Evolutionary conservation across 805 yeast genomes (phyloP).

Genomic region (Blastobotrys mokoenaii): DNA sequence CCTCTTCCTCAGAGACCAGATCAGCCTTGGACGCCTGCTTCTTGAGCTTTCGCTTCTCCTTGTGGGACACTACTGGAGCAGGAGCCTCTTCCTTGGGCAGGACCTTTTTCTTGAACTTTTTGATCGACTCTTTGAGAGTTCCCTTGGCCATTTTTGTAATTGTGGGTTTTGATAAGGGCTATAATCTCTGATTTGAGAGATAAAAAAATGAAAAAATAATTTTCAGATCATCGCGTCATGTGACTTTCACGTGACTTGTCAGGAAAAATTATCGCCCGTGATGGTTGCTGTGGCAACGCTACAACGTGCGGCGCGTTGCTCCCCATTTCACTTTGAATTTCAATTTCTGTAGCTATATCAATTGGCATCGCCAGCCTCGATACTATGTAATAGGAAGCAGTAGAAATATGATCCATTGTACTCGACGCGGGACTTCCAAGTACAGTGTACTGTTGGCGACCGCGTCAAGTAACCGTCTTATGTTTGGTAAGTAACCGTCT

Average conservation of each 20-base stretch:
- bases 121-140: conserved; percentile 5
- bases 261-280: conserved; percentile 13
- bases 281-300: too few species aligned
- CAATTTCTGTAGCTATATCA: too few species aligned
- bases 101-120: conserved; percentile 2
- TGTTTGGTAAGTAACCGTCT: too few species aligned
- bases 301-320: too few species aligned
- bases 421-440: too few species aligned
- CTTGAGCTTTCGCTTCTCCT: conserved; percentile 14
- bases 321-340: too few species aligned
- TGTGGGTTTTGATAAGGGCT: too few species aligned
- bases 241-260: conserved; percentile 13
- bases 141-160: conserved; percentile 4
- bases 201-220: conserved; percentile 4
- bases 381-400: too few species aligned
- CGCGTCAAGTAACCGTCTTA: too few species aligned
- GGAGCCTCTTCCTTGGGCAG: conserved; percentile 2
- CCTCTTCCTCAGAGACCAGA: conserved; percentile 30
- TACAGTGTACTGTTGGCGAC: too few species aligned
- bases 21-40: conserved; percentile 9
- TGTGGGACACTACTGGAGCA: conserved; percentile 10
- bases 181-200: background rate
- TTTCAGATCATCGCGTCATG: conserved; percentile 1
- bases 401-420: too few species aligned
- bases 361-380: too few species aligned